Base-by-base conservation (phyloP, 2,329 filamentous ascomycete genomes). In the Hypoxylon sp. region DNA sequence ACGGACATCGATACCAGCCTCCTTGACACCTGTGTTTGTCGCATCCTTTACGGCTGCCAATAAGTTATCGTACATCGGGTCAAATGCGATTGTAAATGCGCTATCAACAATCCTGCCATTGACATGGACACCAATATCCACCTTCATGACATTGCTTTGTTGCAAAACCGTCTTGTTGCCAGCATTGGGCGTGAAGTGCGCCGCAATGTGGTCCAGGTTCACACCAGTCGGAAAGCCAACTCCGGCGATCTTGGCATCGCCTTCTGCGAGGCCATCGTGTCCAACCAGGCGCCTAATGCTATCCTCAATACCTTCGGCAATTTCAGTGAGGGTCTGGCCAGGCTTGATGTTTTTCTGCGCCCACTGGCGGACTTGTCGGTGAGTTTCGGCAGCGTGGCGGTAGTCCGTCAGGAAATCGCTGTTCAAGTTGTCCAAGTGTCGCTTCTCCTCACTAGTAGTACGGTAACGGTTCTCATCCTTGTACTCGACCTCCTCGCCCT, bases 1-100 rank as follows among this genome's bases (percentile, higher is more conserved):
- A 62, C 94, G 90, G 51, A 93, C 94, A 78, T 98, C 94, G 75
- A 98, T 97, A 75, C 94, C 94, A 5, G 94, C 94, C 83, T 97
- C 92, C 85, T 89, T 90, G 76, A 98, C 87, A 76, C 95, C 95
- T 72, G 94, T 97, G 80, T 94, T 92, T 63, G 92, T 94, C 13
- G 92, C 91, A 63, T 88, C 92, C 80, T 89, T 89, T 65, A 94
- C 92, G 2, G 92, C 90, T 48, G 87, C 84, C 37, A 95, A 86
- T 29, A 95, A 84, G 75, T 91, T 91, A 79, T 94, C 91, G 79
- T 93, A 94, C 71, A 86, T 87, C 24, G 87, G 88, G 74, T 94
- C 90, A 76, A 93, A 94, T 0, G 91, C 85, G 80, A 94, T 84
- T 8, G 92, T 94, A 77, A 94, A 95, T 5, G 92, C 92, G 71